These are phyloP conservation scores for Candida rishiriensis DNA, from an alignment of 805 yeast genomes.

Conservation along the genomic window DNA sequence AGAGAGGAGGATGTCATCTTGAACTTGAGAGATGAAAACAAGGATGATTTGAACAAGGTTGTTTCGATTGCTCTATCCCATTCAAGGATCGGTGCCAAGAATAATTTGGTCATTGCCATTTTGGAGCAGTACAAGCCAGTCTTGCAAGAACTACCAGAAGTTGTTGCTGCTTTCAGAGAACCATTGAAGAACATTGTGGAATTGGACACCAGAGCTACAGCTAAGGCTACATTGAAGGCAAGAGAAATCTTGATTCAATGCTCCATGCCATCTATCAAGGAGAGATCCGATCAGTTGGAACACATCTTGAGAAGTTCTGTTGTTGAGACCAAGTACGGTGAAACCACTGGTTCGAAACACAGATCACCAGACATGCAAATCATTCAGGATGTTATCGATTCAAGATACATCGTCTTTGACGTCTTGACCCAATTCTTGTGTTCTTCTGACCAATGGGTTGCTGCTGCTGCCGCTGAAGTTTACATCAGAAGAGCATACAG, in stretches of 20 bases:
- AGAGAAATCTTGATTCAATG: conserved; percentile 96
- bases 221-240: conserved; percentile 92
- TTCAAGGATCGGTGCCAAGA: conserved; percentile 89
- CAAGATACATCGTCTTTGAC: conserved; percentile 93
- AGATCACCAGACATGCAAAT: conserved; percentile 77
- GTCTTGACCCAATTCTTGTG: conserved; percentile 89
- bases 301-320: conserved; percentile 91
- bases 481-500: conserved; percentile 95
- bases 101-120: conserved; percentile 82
- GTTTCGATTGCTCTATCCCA: conserved; percentile 78
- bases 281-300: conserved; percentile 95
- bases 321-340: conserved; percentile 86
- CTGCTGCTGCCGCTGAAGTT: conserved; percentile 95
- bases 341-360: conserved; percentile 63
- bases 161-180: conserved; percentile 62
- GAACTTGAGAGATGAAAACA: conserved; percentile 81
- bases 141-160: conserved; percentile 65
- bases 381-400: conserved; percentile 89
- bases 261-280: conserved; percentile 92
- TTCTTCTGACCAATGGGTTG: conserved; percentile 80
- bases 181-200: conserved; percentile 78
- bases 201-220: conserved; percentile 83
- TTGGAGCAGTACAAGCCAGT: conserved; percentile 77
- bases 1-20: conserved; percentile 89
- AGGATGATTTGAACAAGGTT: conserved; percentile 69